These are phyloP conservation scores for Phytopythium cucurbitacearum DNA, from an alignment of 352 stramenopile genomes.

Conservation along the genomic window DNA sequence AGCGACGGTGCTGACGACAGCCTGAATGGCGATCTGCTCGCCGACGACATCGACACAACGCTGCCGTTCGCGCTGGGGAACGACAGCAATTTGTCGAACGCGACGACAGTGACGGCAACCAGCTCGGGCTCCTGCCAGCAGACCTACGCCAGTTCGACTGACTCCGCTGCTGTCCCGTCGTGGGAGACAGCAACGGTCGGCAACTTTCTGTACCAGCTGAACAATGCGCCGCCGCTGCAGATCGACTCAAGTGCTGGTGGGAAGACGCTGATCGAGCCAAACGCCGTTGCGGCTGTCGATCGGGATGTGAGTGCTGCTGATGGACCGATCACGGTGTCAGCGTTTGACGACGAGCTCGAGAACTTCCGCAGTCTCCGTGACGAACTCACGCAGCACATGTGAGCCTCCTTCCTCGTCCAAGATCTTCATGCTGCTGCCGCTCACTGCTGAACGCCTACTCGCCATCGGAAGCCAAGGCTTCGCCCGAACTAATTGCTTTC, in stretches of 20 bases:
- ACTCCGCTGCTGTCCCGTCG: slow-evolving; percentile 10
- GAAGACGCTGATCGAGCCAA: not conserved
- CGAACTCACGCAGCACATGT: slow-evolving; percentile 45
- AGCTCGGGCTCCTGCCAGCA: slow-evolving; percentile 19
- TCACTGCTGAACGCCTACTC: no score
- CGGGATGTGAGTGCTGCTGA: slow-evolving; percentile 4
- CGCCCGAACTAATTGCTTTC: no score
- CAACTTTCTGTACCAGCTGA: slow-evolving; percentile 77
- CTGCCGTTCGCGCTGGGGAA: slow-evolving; percentile 70
- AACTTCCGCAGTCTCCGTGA: slow-evolving; percentile 65
- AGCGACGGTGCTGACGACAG: slow-evolving; percentile 14
- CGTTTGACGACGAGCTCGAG: slow-evolving; percentile 81
- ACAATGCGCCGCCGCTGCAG: slow-evolving; percentile 63
- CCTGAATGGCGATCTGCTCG: slow-evolving; percentile 13
- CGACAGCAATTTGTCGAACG: slow-evolving; percentile 22
- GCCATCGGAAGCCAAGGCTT: no score
- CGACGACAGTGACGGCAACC: slow-evolving; percentile 44
- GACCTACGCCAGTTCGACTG: slow-evolving; percentile 14
- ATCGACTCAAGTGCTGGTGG: slow-evolving; percentile 7
- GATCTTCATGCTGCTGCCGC: no score
- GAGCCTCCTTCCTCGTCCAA: not conserved
- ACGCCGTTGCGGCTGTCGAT: not conserved
- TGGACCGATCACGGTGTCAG: slow-evolving; percentile 6
- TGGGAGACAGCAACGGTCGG: slow-evolving; percentile 65
- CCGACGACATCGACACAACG: slow-evolving; percentile 27